These are phyloP conservation scores for Geotrichum carabidarum DNA, from an alignment of 1,139 yeast species.

Conservation along the genomic window DNA sequence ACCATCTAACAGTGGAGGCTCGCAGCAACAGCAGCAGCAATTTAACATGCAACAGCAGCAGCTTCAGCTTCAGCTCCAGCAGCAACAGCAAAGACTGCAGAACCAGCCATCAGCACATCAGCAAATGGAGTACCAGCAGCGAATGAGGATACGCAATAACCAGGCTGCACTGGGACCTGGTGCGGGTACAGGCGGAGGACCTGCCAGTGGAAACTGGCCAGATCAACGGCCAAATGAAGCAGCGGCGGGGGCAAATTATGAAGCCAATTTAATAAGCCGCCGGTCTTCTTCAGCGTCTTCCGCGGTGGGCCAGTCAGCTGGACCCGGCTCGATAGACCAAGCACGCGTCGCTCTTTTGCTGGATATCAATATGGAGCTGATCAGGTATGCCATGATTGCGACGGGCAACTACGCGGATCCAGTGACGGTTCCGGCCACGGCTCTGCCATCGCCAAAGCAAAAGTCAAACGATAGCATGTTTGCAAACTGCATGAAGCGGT, in stretches of 20 bases:
- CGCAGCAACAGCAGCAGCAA: constrained; percentile 20
- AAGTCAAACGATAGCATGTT: constrained; percentile 23
- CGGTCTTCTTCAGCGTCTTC: neutral
- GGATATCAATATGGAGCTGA: constrained; percentile 35
- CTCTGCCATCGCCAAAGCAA: neutral
- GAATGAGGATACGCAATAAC: neutral
- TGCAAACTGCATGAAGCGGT: constrained; percentile 31
- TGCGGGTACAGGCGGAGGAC: neutral
- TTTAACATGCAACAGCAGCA: constrained; percentile 14
- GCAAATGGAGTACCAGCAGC: constrained; percentile 8
- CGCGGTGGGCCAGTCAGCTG: neutral
- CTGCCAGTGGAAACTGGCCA: neutral
- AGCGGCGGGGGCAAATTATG: neutral
- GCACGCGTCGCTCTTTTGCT: constrained; percentile 30
- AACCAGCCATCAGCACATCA: constrained; percentile 17
- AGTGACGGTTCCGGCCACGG: neutral
- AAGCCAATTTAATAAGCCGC: neutral
- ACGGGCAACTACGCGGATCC: constrained; percentile 20
- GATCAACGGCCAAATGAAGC: neutral
- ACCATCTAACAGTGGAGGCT: constrained; percentile 20
- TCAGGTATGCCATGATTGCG: constrained; percentile 28
- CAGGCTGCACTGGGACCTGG: constrained; percentile 1
- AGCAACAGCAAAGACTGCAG: constrained; percentile 20
- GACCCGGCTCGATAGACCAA: constrained; percentile 24
- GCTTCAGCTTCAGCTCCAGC: constrained; percentile 20